A percentile compares a stretch with the other conserved stretches of the same genome.
These are phyloP conservation scores for Saccharomyces hybrid DNA, from an alignment of 1,139 yeast species.

Conservation along the genomic window DNA sequence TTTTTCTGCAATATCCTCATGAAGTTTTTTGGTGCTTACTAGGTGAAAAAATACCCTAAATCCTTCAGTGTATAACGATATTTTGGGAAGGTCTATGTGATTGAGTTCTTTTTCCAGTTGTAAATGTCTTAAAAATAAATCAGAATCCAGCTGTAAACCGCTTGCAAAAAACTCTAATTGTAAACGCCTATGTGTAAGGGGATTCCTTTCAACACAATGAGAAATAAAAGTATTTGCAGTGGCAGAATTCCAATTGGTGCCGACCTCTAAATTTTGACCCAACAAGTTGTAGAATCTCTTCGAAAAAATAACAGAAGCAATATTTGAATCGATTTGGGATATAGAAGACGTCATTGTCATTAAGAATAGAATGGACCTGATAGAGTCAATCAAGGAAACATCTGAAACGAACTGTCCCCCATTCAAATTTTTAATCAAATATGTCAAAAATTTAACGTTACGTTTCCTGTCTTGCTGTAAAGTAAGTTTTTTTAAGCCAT, in stretches of 20 bases:
- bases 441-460: conserved; percentile 17
- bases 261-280: conserved; percentile 13
- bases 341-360: conserved; percentile 18
- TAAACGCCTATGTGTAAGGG: conserved; percentile 16
- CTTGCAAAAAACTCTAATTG: conserved; percentile 29
- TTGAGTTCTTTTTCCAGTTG: conserved; percentile 15
- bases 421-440: conserved; percentile 17
- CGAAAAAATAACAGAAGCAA: conserved; percentile 17
- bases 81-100: conserved; percentile 15
- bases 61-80: conserved; percentile 28
- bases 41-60: conserved; percentile 26
- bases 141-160: conserved; percentile 21
- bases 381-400: conserved; percentile 18
- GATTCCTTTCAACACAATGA: conserved; percentile 20
- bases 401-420: conserved; percentile 21
- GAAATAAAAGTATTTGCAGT: conserved; percentile 16
- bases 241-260: conserved; percentile 14
- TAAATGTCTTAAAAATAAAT: conserved; percentile 17
- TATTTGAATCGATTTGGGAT: conserved; percentile 12
- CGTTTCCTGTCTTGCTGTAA: conserved; percentile 14
- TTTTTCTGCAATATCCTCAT: conserved; percentile 15
- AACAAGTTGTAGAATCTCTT: conserved; percentile 16
- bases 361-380: conserved; percentile 15
- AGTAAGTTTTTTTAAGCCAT: conserved; percentile 21
- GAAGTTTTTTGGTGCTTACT: conserved; percentile 16